Evolutionary conservation across 2,329 filamentous ascomycete genomes (phyloP), one percentile per base, ranked within the genome.

Genomic region (Bipolaris sorokiniana): DNA sequence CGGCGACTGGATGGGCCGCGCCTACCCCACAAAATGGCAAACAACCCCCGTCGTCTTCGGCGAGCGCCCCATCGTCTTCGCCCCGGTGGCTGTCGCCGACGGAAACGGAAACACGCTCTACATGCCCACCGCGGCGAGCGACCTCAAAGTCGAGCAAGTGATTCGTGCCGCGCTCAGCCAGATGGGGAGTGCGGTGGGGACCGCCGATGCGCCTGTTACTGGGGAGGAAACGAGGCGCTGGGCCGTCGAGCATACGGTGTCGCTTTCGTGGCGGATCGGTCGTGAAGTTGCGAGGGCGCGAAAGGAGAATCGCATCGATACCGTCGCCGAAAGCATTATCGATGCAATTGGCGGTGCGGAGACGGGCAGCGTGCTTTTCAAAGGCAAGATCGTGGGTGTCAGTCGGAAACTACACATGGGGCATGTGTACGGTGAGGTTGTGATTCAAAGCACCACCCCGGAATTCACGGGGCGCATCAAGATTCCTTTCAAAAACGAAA

Each of bases 401-500:
- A 75, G 77, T 40, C 71, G 79, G 5, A 76, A 72, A 16, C 55
- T 77, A 40, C 58, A 78, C 69, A 65, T 79, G 76, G 71, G 80
- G 62, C 62, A 79, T 73, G 68, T 76, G 2, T 79, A 79, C 44
- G 77, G 78, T 10, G 76, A 78, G 51, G 72, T 79, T 33, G 72
- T 79, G 10, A 69, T 79, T 33, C 76, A 77, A 41, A 73, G 74
- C 3, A 65, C 64, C 1, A 63, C 67, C 36, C 49, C 59, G 3
- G 54, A 59, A 22, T 70, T 67, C 38, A 31, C 64, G 6, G 85
- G 85, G 0, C 76, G 71, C 28, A 75, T 89, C 68, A 87, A 84
- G 68, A 87, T 90, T 47, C 87, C 88, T 0, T 90, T 90, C 78
- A 90, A 90, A 76, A 90, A 90, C 71, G 88, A 91, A 68, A 90